Percentiles rank a stretch among this genome's conserved stretches.
These are phyloP conservation scores for Trypethelium eluteriae DNA, from an alignment of 495 filamentous ascomycete genomes.

Conservation along the genomic window DNA sequence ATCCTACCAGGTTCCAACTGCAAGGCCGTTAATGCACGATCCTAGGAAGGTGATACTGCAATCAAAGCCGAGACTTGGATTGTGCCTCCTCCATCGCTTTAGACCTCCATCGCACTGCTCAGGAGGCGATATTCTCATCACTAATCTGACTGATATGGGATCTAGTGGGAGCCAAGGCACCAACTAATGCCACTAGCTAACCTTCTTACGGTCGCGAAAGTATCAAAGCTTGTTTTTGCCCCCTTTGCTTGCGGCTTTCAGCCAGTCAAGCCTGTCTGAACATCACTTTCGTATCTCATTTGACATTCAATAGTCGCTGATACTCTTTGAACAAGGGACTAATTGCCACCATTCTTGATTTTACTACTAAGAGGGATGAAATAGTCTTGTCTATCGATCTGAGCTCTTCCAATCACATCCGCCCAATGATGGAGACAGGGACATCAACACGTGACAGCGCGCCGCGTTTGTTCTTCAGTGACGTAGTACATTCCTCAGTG, in stretches of 20 bases:
- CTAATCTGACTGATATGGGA: not conserved
- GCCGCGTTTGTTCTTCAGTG: not conserved
- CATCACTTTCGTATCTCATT: not conserved
- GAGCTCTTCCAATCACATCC: not conserved
- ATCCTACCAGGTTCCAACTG: not conserved
- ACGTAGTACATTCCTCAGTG: not conserved
- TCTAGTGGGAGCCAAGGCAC: no score
- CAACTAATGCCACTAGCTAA: no score
- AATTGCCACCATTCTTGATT: no score
- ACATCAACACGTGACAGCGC: not conserved
- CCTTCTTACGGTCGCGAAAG: no score
- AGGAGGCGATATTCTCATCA: not conserved
- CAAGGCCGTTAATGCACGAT: not conserved
- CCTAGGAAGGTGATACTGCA: slow-evolving; percentile 1
- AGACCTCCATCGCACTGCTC: not conserved
- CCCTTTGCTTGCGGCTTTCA: no score
- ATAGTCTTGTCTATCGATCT: not conserved
- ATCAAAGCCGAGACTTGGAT: not conserved
- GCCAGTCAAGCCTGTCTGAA: not conserved
- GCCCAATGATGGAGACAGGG: not conserved
- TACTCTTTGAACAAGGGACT: not conserved
- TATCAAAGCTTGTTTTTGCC: no score
- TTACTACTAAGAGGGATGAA: not conserved
- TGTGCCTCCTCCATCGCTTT: not conserved
- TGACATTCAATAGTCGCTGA: not conserved